These are phyloP conservation scores for Pyrenula massariospora DNA, from an alignment of 495 filamentous ascomycete species.

Conservation along the genomic window DNA sequence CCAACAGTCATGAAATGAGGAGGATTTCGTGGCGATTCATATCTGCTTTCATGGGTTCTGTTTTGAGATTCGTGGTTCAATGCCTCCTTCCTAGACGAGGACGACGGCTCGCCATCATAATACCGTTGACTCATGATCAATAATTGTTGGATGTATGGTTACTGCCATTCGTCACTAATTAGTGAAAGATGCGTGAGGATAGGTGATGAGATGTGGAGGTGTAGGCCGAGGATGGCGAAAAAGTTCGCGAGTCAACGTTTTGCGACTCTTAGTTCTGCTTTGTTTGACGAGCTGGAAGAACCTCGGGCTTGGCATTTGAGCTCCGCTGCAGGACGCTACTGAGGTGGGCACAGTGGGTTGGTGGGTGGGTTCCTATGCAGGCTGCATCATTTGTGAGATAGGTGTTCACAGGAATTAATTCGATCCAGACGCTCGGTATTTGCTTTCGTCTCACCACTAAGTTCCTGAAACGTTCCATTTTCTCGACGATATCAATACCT, in stretches of 20 bases:
- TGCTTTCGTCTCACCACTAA: no score
- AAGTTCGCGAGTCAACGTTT: neutral
- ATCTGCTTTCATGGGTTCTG: constrained; percentile 14
- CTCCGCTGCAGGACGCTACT: no score
- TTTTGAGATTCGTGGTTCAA: constrained; percentile 22
- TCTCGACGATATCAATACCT: no score
- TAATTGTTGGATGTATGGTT: neutral
- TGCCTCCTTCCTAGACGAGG: constrained; percentile 25
- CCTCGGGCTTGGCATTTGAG: neutral
- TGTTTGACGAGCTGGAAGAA: neutral
- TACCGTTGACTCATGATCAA: constrained; percentile 66
- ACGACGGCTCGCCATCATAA: constrained; percentile 33
- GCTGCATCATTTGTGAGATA: no score
- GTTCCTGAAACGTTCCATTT: no score
- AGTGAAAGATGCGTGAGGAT: no score
- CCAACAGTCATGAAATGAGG: constrained; percentile 83
- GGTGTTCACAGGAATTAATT: no score
- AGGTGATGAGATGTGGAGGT: no score
- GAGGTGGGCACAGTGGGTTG: no score
- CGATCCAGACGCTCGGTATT: no score
- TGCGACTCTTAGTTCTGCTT: neutral
- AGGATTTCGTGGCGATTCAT: neutral
- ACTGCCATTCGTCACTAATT: no score
- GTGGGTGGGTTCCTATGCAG: no score
- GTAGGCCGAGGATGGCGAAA: neutral